phyloP scores from a whole-genome alignment of 2,329 filamentous ascomycete genomes.

The Pestalotiopsis sp. region DNA sequence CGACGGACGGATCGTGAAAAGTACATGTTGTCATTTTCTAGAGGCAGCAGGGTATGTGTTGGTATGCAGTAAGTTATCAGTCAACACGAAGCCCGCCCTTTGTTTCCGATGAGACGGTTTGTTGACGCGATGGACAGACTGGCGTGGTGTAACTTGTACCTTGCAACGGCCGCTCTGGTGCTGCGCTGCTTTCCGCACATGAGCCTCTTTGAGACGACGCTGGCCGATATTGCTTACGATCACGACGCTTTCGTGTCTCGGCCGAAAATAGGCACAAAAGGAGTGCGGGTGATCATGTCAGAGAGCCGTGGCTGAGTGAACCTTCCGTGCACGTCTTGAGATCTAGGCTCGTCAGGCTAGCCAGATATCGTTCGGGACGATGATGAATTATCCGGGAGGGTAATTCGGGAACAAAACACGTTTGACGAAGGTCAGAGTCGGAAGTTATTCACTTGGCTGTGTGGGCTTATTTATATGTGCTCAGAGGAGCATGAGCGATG shows the following conservation, averaged over 20 bases:
- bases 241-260: slow-evolving; percentile 27
- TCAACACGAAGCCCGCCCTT: too few species aligned
- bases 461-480: too few species aligned
- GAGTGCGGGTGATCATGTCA: background rate
- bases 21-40: slow-evolving; percentile 21
- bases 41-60: slow-evolving; percentile 24
- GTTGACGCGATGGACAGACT: slow-evolving; percentile 18
- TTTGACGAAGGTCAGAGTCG: too few species aligned
- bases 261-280: slow-evolving; percentile 5
- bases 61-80: slow-evolving; percentile 27
- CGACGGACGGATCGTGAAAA: slow-evolving; percentile 18
- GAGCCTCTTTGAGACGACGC: slow-evolving; percentile 21
- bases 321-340: too few species aligned
- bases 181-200: slow-evolving; percentile 27
- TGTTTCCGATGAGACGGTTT: background rate
- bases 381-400: too few species aligned
- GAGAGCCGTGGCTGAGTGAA: too few species aligned
- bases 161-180: slow-evolving; percentile 22
- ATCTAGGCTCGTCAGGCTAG: too few species aligned
- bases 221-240: slow-evolving; percentile 29
- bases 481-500: too few species aligned
- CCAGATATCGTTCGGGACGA: rapidly evolving
- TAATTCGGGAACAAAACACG: too few species aligned
- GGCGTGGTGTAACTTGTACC: slow-evolving; percentile 27
- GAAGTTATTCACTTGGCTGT: too few species aligned